phyloP scores from a whole-genome alignment of 768 basidiomycete genomes.

The Lactarius quietus region DNA sequence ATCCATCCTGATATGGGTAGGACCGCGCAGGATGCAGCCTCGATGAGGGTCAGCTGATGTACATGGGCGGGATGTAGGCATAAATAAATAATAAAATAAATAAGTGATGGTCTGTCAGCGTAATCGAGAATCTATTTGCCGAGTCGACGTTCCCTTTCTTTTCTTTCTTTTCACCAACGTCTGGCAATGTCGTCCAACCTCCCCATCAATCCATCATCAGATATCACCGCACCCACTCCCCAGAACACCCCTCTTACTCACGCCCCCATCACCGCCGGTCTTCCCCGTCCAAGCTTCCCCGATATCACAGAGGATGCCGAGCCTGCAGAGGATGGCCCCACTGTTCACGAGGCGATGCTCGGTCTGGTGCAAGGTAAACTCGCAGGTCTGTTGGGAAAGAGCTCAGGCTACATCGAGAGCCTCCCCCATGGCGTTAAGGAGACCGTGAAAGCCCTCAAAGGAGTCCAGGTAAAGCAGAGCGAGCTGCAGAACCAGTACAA shows the following conservation, averaged over 20 bases:
- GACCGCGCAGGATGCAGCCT: not conserved
- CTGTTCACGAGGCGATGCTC: constrained; percentile 63
- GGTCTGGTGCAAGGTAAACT: constrained; percentile 89
- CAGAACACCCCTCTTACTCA: constrained; percentile 87
- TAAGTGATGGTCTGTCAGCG: not conserved
- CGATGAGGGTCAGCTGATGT: constrained; percentile 2
- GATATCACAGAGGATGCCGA: constrained; percentile 84
- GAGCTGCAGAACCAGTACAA: constrained; percentile 93
- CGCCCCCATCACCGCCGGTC: constrained; percentile 72
- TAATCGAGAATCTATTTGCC: not conserved
- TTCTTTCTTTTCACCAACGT: not conserved
- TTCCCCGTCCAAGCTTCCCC: constrained; percentile 86
- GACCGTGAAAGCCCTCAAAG: constrained; percentile 89
- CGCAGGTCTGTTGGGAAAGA: constrained; percentile 79
- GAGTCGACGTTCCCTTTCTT: not conserved
- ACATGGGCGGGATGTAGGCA: too few relatives aligned
- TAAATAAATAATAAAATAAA: not conserved
- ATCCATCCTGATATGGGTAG: constrained; percentile 41
- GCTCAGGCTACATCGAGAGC: constrained; percentile 92
- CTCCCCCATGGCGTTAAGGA: constrained; percentile 78
- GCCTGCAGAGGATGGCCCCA: constrained; percentile 57
- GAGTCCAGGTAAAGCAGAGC: constrained; percentile 87
- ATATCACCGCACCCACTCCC: constrained; percentile 85
- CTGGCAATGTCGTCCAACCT: constrained; percentile 63
- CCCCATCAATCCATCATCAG: constrained; percentile 49